Conservation (phyloP, 768 basidiomycete genomes). For the Suillus clintonianus region DNA sequence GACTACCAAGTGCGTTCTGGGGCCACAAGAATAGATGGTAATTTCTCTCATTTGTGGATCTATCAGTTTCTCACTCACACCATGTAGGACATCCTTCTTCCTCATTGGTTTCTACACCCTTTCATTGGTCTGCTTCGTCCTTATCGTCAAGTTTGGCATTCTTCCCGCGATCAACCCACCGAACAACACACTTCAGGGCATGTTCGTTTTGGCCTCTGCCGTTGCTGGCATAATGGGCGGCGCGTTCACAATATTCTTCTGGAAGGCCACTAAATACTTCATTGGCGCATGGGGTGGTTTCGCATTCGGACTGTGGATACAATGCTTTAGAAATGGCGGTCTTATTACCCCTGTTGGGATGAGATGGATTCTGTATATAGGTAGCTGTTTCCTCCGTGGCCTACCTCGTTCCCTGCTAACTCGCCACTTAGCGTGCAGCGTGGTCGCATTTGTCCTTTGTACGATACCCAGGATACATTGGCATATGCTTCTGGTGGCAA, state of each 20-base stretch:
- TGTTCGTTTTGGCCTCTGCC: constrained; percentile 82
- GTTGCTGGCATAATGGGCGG: constrained; percentile 86
- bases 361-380: constrained; percentile 89
- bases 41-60: background rate
- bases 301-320: constrained; percentile 82
- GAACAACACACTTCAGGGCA: constrained; percentile 73
- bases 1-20: constrained; percentile 86
- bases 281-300: constrained; percentile 70
- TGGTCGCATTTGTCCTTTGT: constrained; percentile 78
- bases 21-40: constrained; percentile 97
- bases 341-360: constrained; percentile 75
- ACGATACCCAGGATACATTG: constrained; percentile 87
- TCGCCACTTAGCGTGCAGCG: constrained; percentile 56
- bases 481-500: constrained; percentile 82
- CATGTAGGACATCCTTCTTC: constrained; percentile 86
- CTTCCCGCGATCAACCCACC: constrained; percentile 84
- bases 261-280: constrained; percentile 84
- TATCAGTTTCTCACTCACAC: constrained; percentile 12
- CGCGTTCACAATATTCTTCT: constrained; percentile 88
- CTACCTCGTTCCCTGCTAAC: constrained; percentile 18
- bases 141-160: constrained; percentile 89
- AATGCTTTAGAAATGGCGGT: constrained; percentile 82
- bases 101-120: constrained; percentile 90
- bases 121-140: constrained; percentile 80
- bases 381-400: constrained; percentile 40